Evolutionary conservation across 495 filamentous ascomycete genomes (phyloP), one percentile per base, ranked within the genome.

Genomic region (Cryomyces minteri): DNA sequence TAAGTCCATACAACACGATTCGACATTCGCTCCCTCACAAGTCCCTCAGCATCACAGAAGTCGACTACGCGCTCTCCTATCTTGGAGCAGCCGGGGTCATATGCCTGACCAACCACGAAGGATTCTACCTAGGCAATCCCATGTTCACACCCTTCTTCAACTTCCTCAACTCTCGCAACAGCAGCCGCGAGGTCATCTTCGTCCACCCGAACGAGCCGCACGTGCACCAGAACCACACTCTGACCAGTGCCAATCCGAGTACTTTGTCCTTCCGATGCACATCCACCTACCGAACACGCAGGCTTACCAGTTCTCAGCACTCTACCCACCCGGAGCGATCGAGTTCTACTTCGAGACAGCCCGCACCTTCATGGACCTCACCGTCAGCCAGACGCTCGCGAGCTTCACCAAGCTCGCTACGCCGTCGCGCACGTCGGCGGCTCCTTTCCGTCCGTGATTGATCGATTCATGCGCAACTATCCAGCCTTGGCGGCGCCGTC

Each of bases 321-420:
- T 49, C 0, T 47, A 54, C 10, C 47, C 52, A 14, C 43, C 46
- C 6, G 55, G 55, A 5, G 46, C 55, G 2, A 50, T 53, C 33
- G 55, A 58, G 32, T 55, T 52, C 46, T 58, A 58, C 42, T 58
- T 54, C 45, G 55, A 58, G 39, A 58, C 55, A 9, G 52, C 55
- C 4, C 41, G 55, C 11, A 52, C 55, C 9, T 52, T 58, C 9
- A 50, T 48, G 25, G 43, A 41, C 10, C 54, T 58, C n/a, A 55
- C 55, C 4, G 50, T 52, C 11, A 41, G 38, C 5, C 41, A 45
- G 11, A 58, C 55, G 0, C 54, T 58, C 32, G 25, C 49, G 34
- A 43, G 49, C 41, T 55, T 48, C 45, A 53, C 55, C 18, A 47
- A 43, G 4, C 48, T 58, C 45, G 53, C 18, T 58, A 48, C 47